Evolutionary conservation across 1,284 basidiomycete genomes (phyloP), one percentile per base, ranked within the genome.

Genomic region (Trichosporon inkin): DNA sequence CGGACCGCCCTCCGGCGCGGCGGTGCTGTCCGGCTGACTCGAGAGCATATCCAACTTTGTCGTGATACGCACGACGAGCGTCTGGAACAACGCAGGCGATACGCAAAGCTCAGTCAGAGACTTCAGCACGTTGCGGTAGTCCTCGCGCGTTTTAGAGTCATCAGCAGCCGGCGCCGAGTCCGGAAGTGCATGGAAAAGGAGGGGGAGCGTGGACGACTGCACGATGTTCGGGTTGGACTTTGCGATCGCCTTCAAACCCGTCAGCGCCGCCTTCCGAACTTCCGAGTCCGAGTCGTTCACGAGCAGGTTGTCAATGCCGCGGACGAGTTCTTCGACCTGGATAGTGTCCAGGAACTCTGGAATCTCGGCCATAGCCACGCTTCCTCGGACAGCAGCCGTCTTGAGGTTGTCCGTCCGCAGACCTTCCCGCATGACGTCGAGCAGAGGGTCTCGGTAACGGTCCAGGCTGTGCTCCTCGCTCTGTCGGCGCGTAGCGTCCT

Each of bases 21-120:
- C 37, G 3, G 34, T 28, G 2, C 47, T 17, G 17, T 49, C 51
- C 8, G 60, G 38, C 19, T 56, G 62, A 14, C 53, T 47, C 35
- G 70, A 53, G 13, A 76, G 75, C 1, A 88, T 71, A 63, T 92
- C 89, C 24, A 98, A 80, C 74, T 92, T 91, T 1, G 88, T 86
- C 0, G 83, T 85, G 11, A 98, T 80, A 20, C 89, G 85, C 49
- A 92, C 84, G 39, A 92, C 85, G 32, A 76, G 83, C 6, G 83
- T 87, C 72, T 92, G 90, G 76, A 96, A 98, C 24, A 98, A 82
- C 20, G 85, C 82, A 0, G 88, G 82, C 49, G 88, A 84, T 2
- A 84, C 75, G 72, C 92, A 95, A 13, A 99, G 83, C 11, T 82
- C 83, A 39, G 85, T 83, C 24, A 99, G 82, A 3, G 88, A 85